Base-by-base conservation (phyloP, 2,329 filamentous ascomycete genomes). In the Didymella pinodella region DNA sequence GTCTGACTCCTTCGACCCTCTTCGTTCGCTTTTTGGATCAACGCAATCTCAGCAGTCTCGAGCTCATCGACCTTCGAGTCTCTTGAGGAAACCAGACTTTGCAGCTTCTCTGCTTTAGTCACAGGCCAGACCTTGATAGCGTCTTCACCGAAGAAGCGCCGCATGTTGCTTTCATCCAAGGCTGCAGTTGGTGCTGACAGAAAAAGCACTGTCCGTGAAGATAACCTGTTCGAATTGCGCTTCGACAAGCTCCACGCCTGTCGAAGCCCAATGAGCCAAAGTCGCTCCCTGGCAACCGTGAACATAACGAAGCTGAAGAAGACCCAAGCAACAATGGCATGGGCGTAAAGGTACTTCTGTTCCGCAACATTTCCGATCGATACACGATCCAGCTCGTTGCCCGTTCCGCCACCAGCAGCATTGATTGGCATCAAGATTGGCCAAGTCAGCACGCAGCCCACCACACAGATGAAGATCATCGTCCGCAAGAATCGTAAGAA, bases 221-320 rank as follows among this genome's bases (percentile, higher is more conserved):
- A 97, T 45, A 97, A 88, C 57, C 93, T 90, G 70, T 89, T 90
- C 52, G 92, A 86, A 75, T 96, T 96, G 47, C 91, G 83, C 11
- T 93, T 92, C 11, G 92, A 93, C 54, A 96, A 85, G 40, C 96
- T 86, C 79, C 96, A 97, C 0, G 94, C 94, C 79, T 98, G 94
- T 63, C 93, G 90, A 50, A 98, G 80, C 71, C 96, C 96, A 81
- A 97, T 90, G 78, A 92, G 96, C 84, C 89, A 97, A 68, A 98
- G 90, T 73, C 87, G 89, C 77, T 98, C 94, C 57, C 94, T 86
- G 55, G 93, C 90, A 63, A 98, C 87, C 71, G 92, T 89, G 78
- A 91, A 95, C 76, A 98, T 89, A 65, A 98, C 84, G 74, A 98
- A 98, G 45, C 86, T 79, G 76, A 90, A 93, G 79, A 92, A 98